Evolutionary conservation across 345 rosid genomes (phyloP).

Genomic region (Odontarrhena argentea): DNA sequence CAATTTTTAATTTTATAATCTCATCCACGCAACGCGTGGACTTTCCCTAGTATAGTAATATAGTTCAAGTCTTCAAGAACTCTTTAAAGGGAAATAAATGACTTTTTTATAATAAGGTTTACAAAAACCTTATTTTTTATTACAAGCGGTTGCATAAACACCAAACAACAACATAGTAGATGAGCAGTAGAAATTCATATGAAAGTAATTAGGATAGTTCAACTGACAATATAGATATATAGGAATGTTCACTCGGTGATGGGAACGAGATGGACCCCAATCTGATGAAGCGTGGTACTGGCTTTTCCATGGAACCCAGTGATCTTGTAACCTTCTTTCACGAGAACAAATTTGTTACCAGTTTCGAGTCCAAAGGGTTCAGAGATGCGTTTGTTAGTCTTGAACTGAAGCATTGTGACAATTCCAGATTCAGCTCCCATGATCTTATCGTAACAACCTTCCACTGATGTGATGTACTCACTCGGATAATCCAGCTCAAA

Average conservation of each 20-base stretch:
- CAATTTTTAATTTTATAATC: too few relatives aligned
- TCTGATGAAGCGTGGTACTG: conserved; percentile 1
- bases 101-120: too few relatives aligned
- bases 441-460: conserved; percentile 17
- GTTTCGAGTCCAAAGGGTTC: conserved; percentile 4
- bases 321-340: background rate
- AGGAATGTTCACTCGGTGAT: background rate
- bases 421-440: conserved; percentile 1
- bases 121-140: too few relatives aligned
- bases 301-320: conserved; percentile 33
- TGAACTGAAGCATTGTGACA: conserved; percentile 29
- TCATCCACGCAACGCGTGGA: too few relatives aligned
- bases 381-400: conserved; percentile 23
- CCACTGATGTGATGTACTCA: conserved; percentile 26
- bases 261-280: conserved; percentile 26
- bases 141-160: too few relatives aligned
- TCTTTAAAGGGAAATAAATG: too few relatives aligned
- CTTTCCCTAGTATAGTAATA: too few relatives aligned
- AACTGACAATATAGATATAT: background rate
- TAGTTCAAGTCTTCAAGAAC: too few relatives aligned
- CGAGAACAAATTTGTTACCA: background rate
- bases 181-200: too few relatives aligned
- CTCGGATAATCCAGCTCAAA: conserved; percentile 24
- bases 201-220: too few relatives aligned
- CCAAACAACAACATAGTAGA: too few relatives aligned